Percentiles rank a stretch among this genome's conserved stretches.
Conservation (phyloP, 768 basidiomycete species). For the Hypholoma fasciculare region DNA sequence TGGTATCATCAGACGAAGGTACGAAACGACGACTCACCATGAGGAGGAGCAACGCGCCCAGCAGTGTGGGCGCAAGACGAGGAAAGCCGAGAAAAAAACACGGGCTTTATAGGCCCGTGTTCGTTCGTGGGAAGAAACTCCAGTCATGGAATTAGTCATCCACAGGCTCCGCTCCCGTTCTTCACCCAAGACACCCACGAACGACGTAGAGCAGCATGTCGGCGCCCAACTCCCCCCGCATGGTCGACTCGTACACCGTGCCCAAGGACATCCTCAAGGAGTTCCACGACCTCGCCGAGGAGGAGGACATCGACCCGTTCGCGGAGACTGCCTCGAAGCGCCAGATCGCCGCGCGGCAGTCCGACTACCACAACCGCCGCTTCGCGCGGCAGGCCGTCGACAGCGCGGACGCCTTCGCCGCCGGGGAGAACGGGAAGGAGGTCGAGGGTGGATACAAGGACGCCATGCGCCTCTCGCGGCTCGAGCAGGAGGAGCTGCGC, state of each 20-base stretch:
- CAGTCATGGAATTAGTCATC: slow-evolving; percentile 29
- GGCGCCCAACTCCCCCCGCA: slow-evolving; percentile 62
- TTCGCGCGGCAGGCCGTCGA: slow-evolving; percentile 84
- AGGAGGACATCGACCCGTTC: slow-evolving; percentile 89
- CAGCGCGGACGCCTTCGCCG: slow-evolving; percentile 76
- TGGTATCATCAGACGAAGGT: slow-evolving; percentile 52
- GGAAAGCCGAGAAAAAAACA: slow-evolving; percentile 20
- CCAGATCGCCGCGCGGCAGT: slow-evolving; percentile 92
- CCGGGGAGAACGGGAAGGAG: slow-evolving; percentile 64
- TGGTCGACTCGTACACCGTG: slow-evolving; percentile 89
- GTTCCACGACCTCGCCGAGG: slow-evolving; percentile 91
- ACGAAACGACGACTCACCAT: slow-evolving; percentile 16
- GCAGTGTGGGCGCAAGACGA: not conserved
- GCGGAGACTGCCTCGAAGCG: slow-evolving; percentile 91
- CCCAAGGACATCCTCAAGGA: slow-evolving; percentile 94
- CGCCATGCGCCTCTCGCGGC: slow-evolving; percentile 85
- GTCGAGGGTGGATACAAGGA: slow-evolving; percentile 93
- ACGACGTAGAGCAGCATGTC: slow-evolving; percentile 49
- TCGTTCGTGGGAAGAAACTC: slow-evolving; percentile 33
- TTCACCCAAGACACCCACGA: slow-evolving; percentile 17
- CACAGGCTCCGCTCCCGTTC: slow-evolving; percentile 16
- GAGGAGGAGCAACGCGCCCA: not conserved
- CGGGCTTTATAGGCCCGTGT: slow-evolving; percentile 7
- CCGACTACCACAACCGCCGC: slow-evolving; percentile 91
- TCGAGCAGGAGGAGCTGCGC: slow-evolving; percentile 92